A percentile compares a stretch with the other conserved stretches of the same genome.
Evolutionary conservation across 345 rosid genomes (phyloP).

Genomic region (Citrus trifoliata): DNA sequence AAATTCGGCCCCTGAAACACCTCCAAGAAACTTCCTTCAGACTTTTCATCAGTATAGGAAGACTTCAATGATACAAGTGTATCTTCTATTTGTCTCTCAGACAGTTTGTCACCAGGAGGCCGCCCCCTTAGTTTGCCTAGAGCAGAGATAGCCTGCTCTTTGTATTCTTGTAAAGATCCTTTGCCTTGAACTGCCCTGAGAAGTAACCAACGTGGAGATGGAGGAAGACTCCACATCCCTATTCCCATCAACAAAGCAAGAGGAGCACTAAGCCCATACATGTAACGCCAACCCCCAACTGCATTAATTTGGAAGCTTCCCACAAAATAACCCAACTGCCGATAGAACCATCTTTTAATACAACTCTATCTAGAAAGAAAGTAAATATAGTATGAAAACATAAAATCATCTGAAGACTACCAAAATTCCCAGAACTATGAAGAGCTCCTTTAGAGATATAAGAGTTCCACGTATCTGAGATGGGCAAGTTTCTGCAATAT

Average conservation of each 20-base stretch:
- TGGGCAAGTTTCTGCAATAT: conserved; percentile 97
- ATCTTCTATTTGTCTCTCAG: conserved; percentile 77
- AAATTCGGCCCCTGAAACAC: conserved; percentile 82
- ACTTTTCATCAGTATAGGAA: conserved; percentile 53
- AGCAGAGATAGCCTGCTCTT: conserved; percentile 74
- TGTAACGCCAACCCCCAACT: conserved; percentile 94
- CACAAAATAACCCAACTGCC: conserved; percentile 83
- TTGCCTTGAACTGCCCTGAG: conserved; percentile 85
- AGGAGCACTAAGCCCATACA: conserved; percentile 74
- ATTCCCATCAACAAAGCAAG: conserved; percentile 79
- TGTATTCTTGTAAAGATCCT: conserved; percentile 64
- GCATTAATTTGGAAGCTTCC: conserved; percentile 79
- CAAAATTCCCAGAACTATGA: conserved; percentile 93
- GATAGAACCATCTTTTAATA: not conserved
- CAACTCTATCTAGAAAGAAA: conserved; percentile 8
- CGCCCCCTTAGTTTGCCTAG: conserved; percentile 83
- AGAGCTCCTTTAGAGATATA: conserved; percentile 84
- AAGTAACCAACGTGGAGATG: conserved; percentile 98
- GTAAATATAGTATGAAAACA: not conserved
- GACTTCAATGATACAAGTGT: conserved; percentile 61
- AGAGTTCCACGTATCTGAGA: conserved; percentile 96
- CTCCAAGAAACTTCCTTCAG: conserved; percentile 77
- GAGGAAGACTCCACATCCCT: conserved; percentile 89
- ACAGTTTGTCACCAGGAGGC: conserved; percentile 60
- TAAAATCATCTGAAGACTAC: conserved; percentile 31